phyloP scores from a whole-genome alignment of 1,139 yeast genomes.

The Sugiyamaella sp. region DNA sequence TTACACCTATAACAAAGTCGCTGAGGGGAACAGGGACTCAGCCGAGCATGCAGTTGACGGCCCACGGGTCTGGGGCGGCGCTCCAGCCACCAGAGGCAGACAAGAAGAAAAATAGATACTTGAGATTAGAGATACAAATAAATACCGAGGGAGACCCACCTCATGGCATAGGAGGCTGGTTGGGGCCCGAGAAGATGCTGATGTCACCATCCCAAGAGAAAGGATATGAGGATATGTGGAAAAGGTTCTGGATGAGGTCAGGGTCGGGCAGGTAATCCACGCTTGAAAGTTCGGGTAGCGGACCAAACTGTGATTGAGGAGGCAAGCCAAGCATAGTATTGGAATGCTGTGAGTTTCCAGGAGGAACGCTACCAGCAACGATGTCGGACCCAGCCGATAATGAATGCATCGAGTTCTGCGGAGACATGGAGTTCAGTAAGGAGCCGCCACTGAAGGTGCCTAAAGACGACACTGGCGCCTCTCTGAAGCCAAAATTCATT shows the following conservation, averaged over 20 bases:
- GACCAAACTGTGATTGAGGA: not conserved
- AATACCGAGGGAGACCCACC: no score
- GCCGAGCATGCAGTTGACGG: no score
- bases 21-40: no score
- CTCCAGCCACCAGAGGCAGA: not conserved
- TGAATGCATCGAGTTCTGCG: no score
- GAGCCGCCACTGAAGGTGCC: no score
- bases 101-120: not conserved
- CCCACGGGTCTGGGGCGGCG: not conserved
- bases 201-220: slow-evolving; percentile 32
- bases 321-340: not conserved
- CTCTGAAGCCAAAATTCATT: slow-evolving; percentile 8
- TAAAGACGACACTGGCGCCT: no score
- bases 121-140: not conserved
- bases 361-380: no score
- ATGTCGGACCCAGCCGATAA: no score
- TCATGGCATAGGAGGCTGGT: slow-evolving; percentile 7
- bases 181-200: slow-evolving; percentile 10
- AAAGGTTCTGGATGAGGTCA: slow-evolving; percentile 29
- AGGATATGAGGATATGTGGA: slow-evolving; percentile 30
- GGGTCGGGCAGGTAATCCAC: slow-evolving; percentile 25
- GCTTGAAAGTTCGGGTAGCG: slow-evolving; percentile 7
- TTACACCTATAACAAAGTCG: no score
- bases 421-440: no score
- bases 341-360: not conserved